Percentiles rank a stretch among this genome's conserved stretches.
Conservation (phyloP, 306 rosid genomes). For the Lupinus albus region DNA sequence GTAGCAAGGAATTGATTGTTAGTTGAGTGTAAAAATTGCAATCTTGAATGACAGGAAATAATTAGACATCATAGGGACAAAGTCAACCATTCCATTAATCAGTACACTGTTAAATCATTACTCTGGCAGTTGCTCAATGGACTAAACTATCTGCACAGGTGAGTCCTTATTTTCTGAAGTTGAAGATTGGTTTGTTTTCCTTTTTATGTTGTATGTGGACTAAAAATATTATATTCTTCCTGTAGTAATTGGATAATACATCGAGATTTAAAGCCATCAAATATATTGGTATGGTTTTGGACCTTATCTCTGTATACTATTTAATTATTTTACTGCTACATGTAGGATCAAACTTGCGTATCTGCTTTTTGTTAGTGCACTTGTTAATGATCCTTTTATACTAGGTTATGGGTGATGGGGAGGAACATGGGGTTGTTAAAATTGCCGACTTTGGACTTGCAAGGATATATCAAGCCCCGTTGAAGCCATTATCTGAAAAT, state of each 20-base stretch:
- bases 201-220: conserved; percentile 27
- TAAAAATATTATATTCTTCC: conserved; percentile 33
- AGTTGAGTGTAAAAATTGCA: conserved; percentile 21
- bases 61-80: conserved; percentile 94
- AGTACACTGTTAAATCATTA: conserved; percentile 81
- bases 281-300: conserved; percentile 73
- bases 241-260: conserved; percentile 95
- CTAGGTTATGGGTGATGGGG: conserved; percentile 95
- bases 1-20: no score
- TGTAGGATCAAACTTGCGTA: conserved; percentile 12
- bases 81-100: conserved; percentile 73
- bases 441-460: conserved; percentile 99
- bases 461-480: conserved; percentile 91
- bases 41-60: conserved; percentile 73
- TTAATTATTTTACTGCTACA: conserved; percentile 8
- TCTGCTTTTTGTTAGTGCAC: conserved; percentile 7
- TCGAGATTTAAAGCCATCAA: conserved; percentile 95
- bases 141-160: conserved; percentile 91
- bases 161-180: conserved; percentile 22
- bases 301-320: conserved; percentile 3
- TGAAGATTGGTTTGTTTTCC: conserved; percentile 29
- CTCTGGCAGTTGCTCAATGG: conserved; percentile 98
- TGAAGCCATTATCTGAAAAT: conserved; percentile 72
- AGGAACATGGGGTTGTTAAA: conserved; percentile 89
- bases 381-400: conserved; percentile 27